These are phyloP conservation scores for Nakaseomyces kungkrabaensis DNA, from an alignment of 1,139 yeast genomes.

Conservation along the genomic window DNA sequence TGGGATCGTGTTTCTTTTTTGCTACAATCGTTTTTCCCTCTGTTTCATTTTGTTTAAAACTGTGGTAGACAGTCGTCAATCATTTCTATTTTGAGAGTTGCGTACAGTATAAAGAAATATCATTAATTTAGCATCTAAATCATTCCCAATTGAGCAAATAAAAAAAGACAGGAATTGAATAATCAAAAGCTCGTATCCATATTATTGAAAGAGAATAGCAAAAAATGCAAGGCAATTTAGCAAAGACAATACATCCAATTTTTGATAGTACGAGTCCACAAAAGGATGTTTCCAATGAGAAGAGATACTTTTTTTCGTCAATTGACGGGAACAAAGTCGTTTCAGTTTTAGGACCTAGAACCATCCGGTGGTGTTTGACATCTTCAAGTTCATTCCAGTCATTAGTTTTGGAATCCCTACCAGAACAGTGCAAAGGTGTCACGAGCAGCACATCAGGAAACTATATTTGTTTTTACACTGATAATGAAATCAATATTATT, in stretches of 20 bases:
- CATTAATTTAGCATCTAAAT: no score
- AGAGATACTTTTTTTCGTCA: slow-evolving; percentile 12
- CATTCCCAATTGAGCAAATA: no score
- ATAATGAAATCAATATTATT: slow-evolving; percentile 28
- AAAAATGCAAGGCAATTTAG: background rate
- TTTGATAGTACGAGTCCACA: slow-evolving; percentile 5
- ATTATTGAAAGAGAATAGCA: no score
- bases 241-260: slow-evolving; percentile 8
- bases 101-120: no score
- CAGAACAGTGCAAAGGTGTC: slow-evolving; percentile 28
- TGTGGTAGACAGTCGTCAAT: no score
- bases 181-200: background rate
- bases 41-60: no score
- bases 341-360: slow-evolving; percentile 5
- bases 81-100: no score
- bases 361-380: slow-evolving; percentile 6
- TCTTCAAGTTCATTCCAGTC: slow-evolving; percentile 5
- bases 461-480: slow-evolving; percentile 35
- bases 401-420: slow-evolving; percentile 21
- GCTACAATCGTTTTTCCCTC: no score
- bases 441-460: slow-evolving; percentile 34
- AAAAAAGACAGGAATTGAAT: no score
- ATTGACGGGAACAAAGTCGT: slow-evolving; percentile 14
- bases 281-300: background rate
- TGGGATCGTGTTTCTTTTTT: no score